Percentiles rank a stretch among this genome's conserved stretches.
These are phyloP conservation scores for Aspergillus avenaceus DNA, from an alignment of 495 filamentous ascomycete species.

Conservation along the genomic window DNA sequence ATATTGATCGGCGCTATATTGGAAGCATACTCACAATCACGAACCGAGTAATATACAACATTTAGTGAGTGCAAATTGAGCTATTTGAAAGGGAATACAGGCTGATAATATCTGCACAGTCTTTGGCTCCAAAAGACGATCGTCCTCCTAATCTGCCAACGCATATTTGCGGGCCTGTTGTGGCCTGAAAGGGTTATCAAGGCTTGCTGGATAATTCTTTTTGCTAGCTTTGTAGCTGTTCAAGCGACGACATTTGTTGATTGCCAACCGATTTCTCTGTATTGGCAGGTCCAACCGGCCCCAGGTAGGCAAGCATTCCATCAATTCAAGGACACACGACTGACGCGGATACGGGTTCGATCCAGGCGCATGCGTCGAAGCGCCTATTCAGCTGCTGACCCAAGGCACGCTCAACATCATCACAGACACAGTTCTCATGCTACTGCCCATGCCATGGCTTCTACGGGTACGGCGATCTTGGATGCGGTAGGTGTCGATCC, in stretches of 20 bases:
- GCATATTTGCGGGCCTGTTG: slow-evolving; percentile 6
- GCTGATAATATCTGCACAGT: background rate
- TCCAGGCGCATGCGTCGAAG: slow-evolving; percentile 10
- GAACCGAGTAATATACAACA: slow-evolving; percentile 6
- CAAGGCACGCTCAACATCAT: slow-evolving; percentile 6
- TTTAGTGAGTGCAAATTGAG: slow-evolving; percentile 1
- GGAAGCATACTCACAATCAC: slow-evolving; percentile 4
- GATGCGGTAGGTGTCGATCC: background rate
- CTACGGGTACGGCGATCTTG: slow-evolving; percentile 2
- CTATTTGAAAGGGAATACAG: too few relatives aligned
- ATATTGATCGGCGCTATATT: slow-evolving; percentile 4
- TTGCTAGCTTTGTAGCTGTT: slow-evolving; percentile 1
- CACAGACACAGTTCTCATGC: slow-evolving; percentile 12
- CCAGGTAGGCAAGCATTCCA: slow-evolving; percentile 1
- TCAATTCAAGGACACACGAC: too few relatives aligned
- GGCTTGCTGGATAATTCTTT: slow-evolving; percentile 3
- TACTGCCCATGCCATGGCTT: slow-evolving; percentile 13
- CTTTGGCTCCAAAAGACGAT: slow-evolving; percentile 14
- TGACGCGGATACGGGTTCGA: too few relatives aligned
- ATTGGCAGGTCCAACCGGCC: slow-evolving; percentile 10
- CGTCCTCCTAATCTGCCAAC: slow-evolving; percentile 8
- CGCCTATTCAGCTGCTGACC: slow-evolving; percentile 1
- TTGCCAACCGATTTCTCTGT: slow-evolving; percentile 3
- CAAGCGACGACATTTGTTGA: slow-evolving; percentile 2
- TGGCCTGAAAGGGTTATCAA: slow-evolving; percentile 10